Evolutionary conservation across 257 asterid genomes (phyloP).

Genomic region (Scutellaria baicalensis): DNA sequence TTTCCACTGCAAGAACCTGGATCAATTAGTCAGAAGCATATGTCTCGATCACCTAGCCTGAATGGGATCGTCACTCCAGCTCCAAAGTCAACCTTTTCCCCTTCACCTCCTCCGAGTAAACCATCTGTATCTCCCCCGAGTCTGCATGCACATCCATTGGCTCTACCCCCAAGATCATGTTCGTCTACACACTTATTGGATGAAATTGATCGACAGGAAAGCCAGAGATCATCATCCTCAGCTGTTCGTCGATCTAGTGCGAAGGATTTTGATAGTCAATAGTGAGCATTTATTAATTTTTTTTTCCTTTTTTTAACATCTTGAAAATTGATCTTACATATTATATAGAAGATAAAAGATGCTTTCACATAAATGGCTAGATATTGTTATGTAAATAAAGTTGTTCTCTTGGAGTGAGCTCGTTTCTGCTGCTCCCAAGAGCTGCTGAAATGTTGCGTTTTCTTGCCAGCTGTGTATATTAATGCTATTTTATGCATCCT

Average conservation of each 20-base stretch:
- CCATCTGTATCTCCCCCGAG: conserved; percentile 38
- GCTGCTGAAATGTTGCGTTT: conserved; percentile 5
- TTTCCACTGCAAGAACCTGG: conserved; percentile 91
- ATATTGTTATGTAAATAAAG: conserved; percentile 35
- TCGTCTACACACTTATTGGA: conserved; percentile 46
- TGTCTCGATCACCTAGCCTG: conserved; percentile 80
- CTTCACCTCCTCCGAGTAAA: conserved; percentile 44
- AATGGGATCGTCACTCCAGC: conserved; percentile 54
- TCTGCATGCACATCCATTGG: conserved; percentile 32
- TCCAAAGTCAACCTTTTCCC: conserved; percentile 43
- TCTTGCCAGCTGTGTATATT: not conserved
- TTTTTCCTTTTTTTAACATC: not conserved
- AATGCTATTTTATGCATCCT: not conserved
- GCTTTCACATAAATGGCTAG: conserved; percentile 18
- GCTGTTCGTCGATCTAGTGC: conserved; percentile 54
- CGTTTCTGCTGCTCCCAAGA: not conserved
- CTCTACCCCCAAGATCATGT: conserved; percentile 50
- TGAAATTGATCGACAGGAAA: conserved; percentile 49
- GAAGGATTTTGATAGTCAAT: conserved; percentile 63
- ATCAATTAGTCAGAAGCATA: conserved; percentile 48
- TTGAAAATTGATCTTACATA: conserved; percentile 31
- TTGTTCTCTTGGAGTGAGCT: conserved; percentile 7
- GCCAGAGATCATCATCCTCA: conserved; percentile 51
- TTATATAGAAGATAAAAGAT: conserved; percentile 34
- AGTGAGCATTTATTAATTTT: conserved; percentile 27